Conservation (phyloP, 2,329 filamentous ascomycete species). For the Fusarium sp. region DNA sequence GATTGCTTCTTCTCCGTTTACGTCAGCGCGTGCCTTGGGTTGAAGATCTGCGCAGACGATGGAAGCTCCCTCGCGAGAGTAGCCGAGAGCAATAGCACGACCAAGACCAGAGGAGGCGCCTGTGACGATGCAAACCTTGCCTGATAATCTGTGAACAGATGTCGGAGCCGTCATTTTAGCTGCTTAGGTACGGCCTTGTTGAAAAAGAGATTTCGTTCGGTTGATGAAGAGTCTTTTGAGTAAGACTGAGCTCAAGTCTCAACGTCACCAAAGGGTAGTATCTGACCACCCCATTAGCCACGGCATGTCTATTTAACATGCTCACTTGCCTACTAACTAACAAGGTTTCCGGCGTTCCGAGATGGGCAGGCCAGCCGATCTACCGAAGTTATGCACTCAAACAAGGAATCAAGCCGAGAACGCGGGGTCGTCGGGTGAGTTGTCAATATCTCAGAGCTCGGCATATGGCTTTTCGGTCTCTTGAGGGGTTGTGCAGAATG, state of each 20-base stretch:
- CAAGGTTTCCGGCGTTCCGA: not conserved
- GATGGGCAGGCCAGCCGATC: not conserved
- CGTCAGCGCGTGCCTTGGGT: slow-evolving; percentile 38
- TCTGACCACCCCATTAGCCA: not conserved
- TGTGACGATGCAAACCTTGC: slow-evolving; percentile 55
- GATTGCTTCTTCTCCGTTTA: slow-evolving; percentile 43
- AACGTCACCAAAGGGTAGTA: not conserved
- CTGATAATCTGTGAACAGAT: slow-evolving; percentile 10
- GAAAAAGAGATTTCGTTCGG: fast-evolving
- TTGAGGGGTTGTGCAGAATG: not conserved
- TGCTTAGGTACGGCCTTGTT: too few species aligned
- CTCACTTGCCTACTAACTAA: not conserved
- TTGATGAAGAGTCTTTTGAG: not conserved
- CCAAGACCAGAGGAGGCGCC: slow-evolving; percentile 59
- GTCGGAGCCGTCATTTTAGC: not conserved
- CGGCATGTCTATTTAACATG: not conserved
- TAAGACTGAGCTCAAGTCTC: not conserved
- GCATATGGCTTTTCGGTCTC: not conserved
- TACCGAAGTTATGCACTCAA: not conserved
- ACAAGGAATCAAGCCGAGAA: not conserved
- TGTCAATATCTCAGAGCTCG: not conserved
- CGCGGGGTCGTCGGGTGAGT: not conserved
- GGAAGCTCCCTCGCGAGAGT: slow-evolving; percentile 53
- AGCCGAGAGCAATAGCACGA: slow-evolving; percentile 56
- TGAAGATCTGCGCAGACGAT: slow-evolving; percentile 56